Base-by-base conservation (phyloP, 257 asterid genomes). In the Ilex aquifolium region DNA sequence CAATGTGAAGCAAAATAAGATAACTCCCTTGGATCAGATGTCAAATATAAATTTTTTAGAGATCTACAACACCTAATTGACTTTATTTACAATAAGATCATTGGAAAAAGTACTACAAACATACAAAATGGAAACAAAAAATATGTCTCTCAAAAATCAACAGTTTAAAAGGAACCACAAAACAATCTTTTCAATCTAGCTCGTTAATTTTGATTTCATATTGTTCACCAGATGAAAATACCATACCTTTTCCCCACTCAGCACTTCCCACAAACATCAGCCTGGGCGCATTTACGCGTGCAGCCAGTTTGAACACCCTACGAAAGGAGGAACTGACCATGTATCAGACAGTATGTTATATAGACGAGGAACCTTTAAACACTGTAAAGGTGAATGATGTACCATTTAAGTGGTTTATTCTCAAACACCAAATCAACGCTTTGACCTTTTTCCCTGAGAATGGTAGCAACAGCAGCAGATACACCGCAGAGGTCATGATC, bases 171-270 rank as follows among this genome's bases (percentile, higher is more conserved):
- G 42, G 42, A 36, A 36, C 42, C 44, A 36, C 6, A 31, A 46
- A 62, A 30, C 2, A 44, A 2, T 32, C 21, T 30, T 16, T 60
- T 75, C 76, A 86, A 72, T 84, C 80, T 44, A 91, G 82, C 65
- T 91, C 90, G 55, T 83, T 78, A 13, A 91, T 52, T 82, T 79
- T 83, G 55, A 88, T 60, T 81, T 86, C 91, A n/a, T 69, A 71
- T 46, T 91, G 98, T 59, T 86, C 85, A 5, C 95, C 96, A 14
- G 98, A 69, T 4, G 95, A 77, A 67, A 91, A 96, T 73, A 91
- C 95, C 95, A 83, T 80, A 44, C 98, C 98, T 71, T 85, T 85
- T 66, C 84, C 78, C 98, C 96, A 88, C 82, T 91, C 98, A 5
- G 80, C 77, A 53, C 72, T 82, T 63, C 98, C 98, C 21, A 91